Conservation (phyloP, 2,329 filamentous ascomycete genomes). For the Proliferodiscus dingleyae region DNA sequence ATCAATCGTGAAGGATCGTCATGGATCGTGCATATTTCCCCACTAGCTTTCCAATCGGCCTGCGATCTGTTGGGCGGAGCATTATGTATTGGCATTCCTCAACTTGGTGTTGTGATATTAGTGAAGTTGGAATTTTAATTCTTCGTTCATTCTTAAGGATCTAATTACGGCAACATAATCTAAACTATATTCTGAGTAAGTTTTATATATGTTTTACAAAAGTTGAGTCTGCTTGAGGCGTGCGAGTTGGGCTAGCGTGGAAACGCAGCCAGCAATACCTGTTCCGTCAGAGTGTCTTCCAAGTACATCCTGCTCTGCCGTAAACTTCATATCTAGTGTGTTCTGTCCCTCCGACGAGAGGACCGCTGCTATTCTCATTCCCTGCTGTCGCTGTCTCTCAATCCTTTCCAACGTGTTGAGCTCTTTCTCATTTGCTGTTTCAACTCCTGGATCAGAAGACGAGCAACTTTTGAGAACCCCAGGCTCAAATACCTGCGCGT, state of each 20-base stretch:
- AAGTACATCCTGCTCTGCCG: conserved; percentile 27
- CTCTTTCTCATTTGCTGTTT: conserved; percentile 9
- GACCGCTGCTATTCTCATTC: conserved; percentile 18
- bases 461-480: conserved; percentile 3
- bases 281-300: conserved; percentile 35
- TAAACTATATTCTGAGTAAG: neutral
- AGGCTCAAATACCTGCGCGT: neutral
- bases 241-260: conserved; percentile 33
- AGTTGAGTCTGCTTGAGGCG: conserved; percentile 29
- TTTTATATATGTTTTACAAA: conserved; percentile 14
- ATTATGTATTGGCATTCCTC: too few relatives aligned
- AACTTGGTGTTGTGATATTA: too few relatives aligned
- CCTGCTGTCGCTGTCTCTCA: conserved; percentile 19
- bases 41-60: too few relatives aligned
- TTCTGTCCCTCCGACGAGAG: conserved; percentile 19
- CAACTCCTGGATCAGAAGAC: conserved; percentile 20
- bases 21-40: too few relatives aligned
- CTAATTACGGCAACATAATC: neutral
- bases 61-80: too few relatives aligned
- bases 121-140: too few relatives aligned
- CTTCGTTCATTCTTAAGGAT: too few relatives aligned
- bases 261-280: conserved; percentile 33
- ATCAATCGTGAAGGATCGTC: too few relatives aligned
- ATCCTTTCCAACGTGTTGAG: conserved; percentile 12
- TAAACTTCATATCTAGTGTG: conserved; percentile 23